These are phyloP conservation scores for Tetrapyrgos nigripes DNA, from an alignment of 1,284 basidiomycete genomes.

Conservation along the genomic window DNA sequence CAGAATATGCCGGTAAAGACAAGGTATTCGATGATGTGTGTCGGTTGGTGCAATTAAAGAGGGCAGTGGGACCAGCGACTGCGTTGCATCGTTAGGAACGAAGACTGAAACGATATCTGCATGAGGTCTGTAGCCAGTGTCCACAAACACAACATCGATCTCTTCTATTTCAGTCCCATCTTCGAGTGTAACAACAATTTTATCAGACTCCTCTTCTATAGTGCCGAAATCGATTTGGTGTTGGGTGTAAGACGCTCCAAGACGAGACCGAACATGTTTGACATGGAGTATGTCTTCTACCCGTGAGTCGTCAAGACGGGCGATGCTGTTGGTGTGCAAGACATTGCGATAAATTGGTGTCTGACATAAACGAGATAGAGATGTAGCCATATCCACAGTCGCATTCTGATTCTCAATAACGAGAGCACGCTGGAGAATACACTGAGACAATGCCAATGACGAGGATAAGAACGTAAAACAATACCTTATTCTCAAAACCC, in stretches of 20 bases:
- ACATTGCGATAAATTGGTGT: neutral
- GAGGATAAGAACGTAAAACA: slow-evolving; percentile 3
- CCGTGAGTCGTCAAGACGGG: neutral
- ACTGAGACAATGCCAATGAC: neutral
- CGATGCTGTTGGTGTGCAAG: neutral
- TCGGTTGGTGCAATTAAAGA: slow-evolving; percentile 12
- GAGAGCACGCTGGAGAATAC: slow-evolving; percentile 41
- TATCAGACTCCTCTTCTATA: slow-evolving; percentile 15
- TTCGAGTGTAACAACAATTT: slow-evolving; percentile 38
- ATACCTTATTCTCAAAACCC: slow-evolving; percentile 48
- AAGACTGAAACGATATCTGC: slow-evolving; percentile 48
- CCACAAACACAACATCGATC: slow-evolving; percentile 49
- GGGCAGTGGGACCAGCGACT: slow-evolving; percentile 24
- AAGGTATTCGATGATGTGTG: slow-evolving; percentile 40
- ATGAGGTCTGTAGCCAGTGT: slow-evolving; percentile 50
- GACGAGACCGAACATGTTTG: neutral
- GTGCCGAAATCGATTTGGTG: neutral
- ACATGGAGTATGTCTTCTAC: neutral
- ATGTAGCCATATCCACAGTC: neutral
- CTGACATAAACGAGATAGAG: neutral
- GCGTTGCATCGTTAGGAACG: neutral
- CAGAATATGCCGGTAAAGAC: slow-evolving; percentile 47
- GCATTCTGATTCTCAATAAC: slow-evolving; percentile 10
- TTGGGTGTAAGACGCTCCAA: neutral
- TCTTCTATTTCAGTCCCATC: slow-evolving; percentile 43